Evolutionary conservation across 2,329 filamentous ascomycete genomes (phyloP), one percentile per base, ranked within the genome.

Genomic region (Dichotomopilus funicola): DNA sequence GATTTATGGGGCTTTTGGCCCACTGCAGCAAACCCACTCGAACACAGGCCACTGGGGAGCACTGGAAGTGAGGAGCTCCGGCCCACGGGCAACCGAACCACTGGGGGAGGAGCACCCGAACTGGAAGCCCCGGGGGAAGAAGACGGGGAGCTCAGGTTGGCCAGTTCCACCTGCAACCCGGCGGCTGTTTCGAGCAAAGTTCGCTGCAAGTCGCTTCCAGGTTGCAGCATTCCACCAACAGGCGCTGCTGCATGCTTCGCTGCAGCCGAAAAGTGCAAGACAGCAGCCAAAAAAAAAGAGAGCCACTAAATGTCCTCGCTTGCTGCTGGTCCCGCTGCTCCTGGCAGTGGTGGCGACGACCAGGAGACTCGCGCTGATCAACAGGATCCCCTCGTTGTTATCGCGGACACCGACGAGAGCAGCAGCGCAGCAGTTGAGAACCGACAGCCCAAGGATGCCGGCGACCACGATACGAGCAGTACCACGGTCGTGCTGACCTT

Each of bases 401-500:
- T 56, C 46, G 51, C 51, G 48, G 43, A 35, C 46, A 49, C 34
- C 41, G 54, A 57, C 35, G 49, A 11, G 13, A 31, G 53, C 19
- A 31, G 53, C 19, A 47, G 49, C n/a, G 53, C 46, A 31, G 37
- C 49, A 52, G 49, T 37, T 9, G 55, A 56, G 49, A 19, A 56
- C 50, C 19, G 19, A 27, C 19, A 27, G 19, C 19, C 19, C 19
- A n/a, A 60, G 55, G 58, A 44, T 43, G 51, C 38, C 49, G 58
- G 46, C 48, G 49, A 38, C 49, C 43, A 11, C 40, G 54, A 49
- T 40, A 37, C 59, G n/a, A 37, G 46, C 49, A 36, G 47, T 13
- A 31, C 47, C 51, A 51, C 55, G 45, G 50, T 57, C 37, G 55
- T 63, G 53, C 50, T 75, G 59, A 71, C 67, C 59, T 73, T 75